Evolutionary conservation across 2,329 filamentous ascomycete genomes (phyloP).

Genomic region (Fonsecaea pugnacius): DNA sequence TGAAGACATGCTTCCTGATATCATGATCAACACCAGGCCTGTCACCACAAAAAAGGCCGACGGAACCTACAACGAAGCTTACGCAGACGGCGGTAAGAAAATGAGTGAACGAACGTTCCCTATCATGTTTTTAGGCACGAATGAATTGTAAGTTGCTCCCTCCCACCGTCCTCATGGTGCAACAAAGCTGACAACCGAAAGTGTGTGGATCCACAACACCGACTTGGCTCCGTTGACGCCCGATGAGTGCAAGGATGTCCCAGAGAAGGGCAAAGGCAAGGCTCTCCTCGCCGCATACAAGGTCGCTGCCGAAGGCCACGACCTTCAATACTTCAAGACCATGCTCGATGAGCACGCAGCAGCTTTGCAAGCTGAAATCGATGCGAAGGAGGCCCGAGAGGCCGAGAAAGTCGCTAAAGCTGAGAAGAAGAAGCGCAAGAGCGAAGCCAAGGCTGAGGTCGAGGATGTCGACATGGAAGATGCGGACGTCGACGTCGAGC

Average conservation of each 20-base stretch:
- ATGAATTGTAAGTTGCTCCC: conserved; percentile 88
- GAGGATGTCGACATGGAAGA: conserved; percentile 54
- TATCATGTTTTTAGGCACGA: conserved; percentile 92
- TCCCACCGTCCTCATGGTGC: background rate
- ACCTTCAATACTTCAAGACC: conserved; percentile 80
- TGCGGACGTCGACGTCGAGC: conserved; percentile 57
- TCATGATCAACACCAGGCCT: conserved; percentile 75
- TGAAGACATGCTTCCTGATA: conserved; percentile 86
- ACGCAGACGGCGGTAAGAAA: conserved; percentile 84
- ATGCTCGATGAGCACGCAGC: conserved; percentile 67
- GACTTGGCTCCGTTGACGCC: conserved; percentile 77
- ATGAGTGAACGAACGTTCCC: conserved; percentile 84
- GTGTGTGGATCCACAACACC: conserved; percentile 88
- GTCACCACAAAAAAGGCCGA: conserved; percentile 81
- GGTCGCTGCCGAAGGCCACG: conserved; percentile 76
- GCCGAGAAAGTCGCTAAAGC: conserved; percentile 63
- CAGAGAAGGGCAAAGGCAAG: conserved; percentile 78
- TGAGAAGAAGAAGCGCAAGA: conserved; percentile 55
- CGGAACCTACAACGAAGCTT: conserved; percentile 85
- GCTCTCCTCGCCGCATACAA: conserved; percentile 76
- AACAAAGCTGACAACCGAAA: conserved; percentile 47
- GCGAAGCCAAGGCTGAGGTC: conserved; percentile 48
- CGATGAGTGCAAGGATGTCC: conserved; percentile 68
- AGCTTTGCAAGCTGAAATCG: conserved; percentile 60
- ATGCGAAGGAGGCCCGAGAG: conserved; percentile 68